These are phyloP conservation scores for Crucihimalaya himalaica DNA, from an alignment of 345 rosid genomes.

Conservation along the genomic window DNA sequence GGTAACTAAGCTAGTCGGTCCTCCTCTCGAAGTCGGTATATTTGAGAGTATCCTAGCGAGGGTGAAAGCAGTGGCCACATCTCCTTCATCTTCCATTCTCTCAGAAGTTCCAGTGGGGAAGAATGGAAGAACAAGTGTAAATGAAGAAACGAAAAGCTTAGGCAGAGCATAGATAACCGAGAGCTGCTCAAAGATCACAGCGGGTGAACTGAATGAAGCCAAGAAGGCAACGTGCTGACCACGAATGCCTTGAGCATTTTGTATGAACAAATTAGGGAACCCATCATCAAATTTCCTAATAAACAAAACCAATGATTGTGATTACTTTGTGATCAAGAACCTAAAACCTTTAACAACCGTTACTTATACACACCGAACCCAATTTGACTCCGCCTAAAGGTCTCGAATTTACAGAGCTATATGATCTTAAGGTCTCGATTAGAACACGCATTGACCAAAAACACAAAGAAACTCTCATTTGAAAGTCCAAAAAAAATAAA, in stretches of 20 bases:
- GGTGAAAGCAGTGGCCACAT: slow-evolving; percentile 94
- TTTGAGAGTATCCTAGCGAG: slow-evolving; percentile 92
- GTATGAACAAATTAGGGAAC: slow-evolving; percentile 91
- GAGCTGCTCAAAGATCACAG: slow-evolving; percentile 89
- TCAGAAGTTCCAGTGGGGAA: slow-evolving; percentile 98
- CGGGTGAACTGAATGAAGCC: slow-evolving; percentile 91
- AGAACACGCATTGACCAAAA: neutral
- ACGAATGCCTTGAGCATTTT: slow-evolving; percentile 88
- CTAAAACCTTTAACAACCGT: neutral
- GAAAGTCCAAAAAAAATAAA: neutral
- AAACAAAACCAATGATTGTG: neutral
- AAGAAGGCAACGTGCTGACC: slow-evolving; percentile 92
- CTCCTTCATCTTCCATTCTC: slow-evolving; percentile 99
- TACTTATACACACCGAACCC: neutral
- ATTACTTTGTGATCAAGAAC: neutral
- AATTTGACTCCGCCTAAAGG: neutral
- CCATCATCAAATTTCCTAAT: slow-evolving; percentile 92
- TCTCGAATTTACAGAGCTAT: slow-evolving; percentile 6
- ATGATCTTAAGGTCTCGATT: neutral
- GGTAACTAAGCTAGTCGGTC: slow-evolving; percentile 95
- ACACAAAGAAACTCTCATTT: neutral
- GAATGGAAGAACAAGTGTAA: slow-evolving; percentile 92
- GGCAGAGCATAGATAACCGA: slow-evolving; percentile 91
- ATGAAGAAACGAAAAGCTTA: slow-evolving; percentile 83
- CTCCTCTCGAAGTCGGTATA: slow-evolving; percentile 85